phyloP scores from a whole-genome alignment of 2,329 filamentous ascomycete genomes.

The Verticillium dahliae region DNA sequence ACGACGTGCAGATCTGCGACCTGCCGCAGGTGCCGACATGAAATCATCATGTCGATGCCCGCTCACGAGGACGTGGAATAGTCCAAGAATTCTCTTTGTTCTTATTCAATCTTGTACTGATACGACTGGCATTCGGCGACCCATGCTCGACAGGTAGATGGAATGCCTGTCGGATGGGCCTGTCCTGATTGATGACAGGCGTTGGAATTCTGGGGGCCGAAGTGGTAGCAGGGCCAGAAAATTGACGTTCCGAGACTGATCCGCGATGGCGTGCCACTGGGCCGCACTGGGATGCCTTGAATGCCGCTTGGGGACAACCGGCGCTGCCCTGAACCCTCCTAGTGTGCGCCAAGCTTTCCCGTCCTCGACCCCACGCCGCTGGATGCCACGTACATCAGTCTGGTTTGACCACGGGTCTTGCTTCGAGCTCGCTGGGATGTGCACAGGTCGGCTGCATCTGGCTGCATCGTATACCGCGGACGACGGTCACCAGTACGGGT shows the following conservation, averaged over 20 bases:
- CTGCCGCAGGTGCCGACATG: background rate
- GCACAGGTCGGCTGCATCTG: no score
- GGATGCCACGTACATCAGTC: background rate
- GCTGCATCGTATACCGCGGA: background rate
- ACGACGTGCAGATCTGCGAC: background rate
- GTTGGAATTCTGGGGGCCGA: background rate
- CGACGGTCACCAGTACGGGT: background rate
- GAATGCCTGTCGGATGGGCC: background rate
- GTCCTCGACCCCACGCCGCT: background rate
- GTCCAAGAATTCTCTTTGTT: background rate
- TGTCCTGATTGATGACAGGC: background rate
- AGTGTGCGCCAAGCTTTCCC: slow-evolving; percentile 8
- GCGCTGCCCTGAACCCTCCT: background rate
- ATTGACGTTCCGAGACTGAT: slow-evolving; percentile 9
- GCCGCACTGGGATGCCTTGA: slow-evolving; percentile 2
- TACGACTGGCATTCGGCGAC: background rate
- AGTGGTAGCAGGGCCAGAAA: background rate
- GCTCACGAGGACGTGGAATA: background rate
- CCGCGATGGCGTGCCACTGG: slow-evolving; percentile 7
- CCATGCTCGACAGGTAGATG: background rate
- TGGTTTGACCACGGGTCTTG: background rate
- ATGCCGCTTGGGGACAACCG: slow-evolving; percentile 7
- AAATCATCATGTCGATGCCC: background rate
- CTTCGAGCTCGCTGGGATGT: background rate
- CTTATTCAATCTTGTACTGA: background rate